Conservation (phyloP, 495 filamentous ascomycete genomes). For the Darksidea phi region DNA sequence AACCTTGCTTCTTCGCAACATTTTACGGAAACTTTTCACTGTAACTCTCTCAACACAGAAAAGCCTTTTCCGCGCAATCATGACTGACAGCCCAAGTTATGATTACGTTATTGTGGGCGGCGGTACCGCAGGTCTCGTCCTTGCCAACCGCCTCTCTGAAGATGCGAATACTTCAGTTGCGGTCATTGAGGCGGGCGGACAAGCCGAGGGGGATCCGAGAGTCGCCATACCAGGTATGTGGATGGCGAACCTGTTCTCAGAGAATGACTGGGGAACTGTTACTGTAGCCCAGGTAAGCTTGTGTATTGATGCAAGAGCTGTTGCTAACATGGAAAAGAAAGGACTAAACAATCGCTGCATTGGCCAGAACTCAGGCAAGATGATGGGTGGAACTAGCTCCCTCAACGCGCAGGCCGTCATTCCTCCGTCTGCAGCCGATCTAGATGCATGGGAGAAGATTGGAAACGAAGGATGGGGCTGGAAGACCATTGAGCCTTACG, state of each 20-base stretch:
- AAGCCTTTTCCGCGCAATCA: too few species aligned
- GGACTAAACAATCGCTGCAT: too few species aligned
- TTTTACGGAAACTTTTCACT: too few species aligned
- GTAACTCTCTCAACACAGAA: too few species aligned
- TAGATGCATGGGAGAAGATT: conserved; percentile 30
- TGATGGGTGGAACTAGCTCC: conserved; percentile 12
- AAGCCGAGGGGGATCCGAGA: neutral
- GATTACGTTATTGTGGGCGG: conserved; percentile 28
- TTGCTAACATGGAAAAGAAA: conserved; percentile 1
- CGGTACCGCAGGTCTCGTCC: conserved; percentile 25
- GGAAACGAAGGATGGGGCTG: conserved; percentile 35
- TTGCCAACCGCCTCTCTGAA: conserved; percentile 18
- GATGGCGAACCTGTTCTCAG: neutral
- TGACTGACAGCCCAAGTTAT: too few species aligned
- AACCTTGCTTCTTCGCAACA: too few species aligned
- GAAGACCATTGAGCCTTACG: conserved; percentile 32
- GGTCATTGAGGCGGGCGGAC: conserved; percentile 20
- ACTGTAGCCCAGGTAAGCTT: neutral
- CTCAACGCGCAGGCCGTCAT: conserved; percentile 6
- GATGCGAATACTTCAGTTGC: conserved; percentile 1
- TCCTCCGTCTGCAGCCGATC: neutral
- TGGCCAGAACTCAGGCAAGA: conserved; percentile 3
- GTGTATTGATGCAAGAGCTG: too few species aligned
- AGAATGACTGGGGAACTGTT: conserved; percentile 5
- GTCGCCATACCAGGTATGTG: conserved; percentile 8